Percentiles rank a stretch among this genome's conserved stretches.
Conservation (phyloP, 371 early-diverging fungal species). For the Saksenaea vasiformis region DNA sequence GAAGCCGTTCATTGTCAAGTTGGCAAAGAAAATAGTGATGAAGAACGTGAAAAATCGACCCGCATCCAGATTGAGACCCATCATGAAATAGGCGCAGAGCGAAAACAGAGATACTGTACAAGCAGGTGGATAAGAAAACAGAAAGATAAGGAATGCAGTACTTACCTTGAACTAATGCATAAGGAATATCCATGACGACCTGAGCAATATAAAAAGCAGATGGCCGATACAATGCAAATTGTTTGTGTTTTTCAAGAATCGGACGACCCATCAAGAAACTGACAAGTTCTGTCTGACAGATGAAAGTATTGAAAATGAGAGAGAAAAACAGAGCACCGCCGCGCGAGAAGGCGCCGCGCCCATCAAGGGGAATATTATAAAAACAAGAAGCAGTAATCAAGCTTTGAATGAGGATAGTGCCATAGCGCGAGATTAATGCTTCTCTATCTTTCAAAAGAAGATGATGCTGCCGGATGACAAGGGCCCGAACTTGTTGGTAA, state of each 20-base stretch:
- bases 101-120: constrained; percentile 21
- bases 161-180: constrained; percentile 44
- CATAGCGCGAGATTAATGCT: constrained; percentile 52
- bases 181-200: constrained; percentile 45
- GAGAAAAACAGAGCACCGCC: constrained; percentile 65
- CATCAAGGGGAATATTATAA: constrained; percentile 50
- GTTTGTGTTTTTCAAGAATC: constrained; percentile 69
- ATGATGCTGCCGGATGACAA: constrained; percentile 53
- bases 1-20: constrained; percentile 45
- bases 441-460: constrained; percentile 46
- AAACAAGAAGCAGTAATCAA: constrained; percentile 70
- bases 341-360: constrained; percentile 66
- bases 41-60: constrained; percentile 51
- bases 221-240: constrained; percentile 66
- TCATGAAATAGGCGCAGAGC: constrained; percentile 49
- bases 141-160: not conserved
- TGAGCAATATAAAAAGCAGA: constrained; percentile 66
- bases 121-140: not conserved
- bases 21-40: constrained; percentile 36
- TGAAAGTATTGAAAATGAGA: constrained; percentile 56
- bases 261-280: constrained; percentile 57
- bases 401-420: constrained; percentile 61
- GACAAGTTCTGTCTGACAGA: constrained; percentile 54
- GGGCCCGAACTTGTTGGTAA: constrained; percentile 48
- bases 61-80: constrained; percentile 44